phyloP scores from a whole-genome alignment of 78 protist species.

The Chrysochromulina tobinii region DNA sequence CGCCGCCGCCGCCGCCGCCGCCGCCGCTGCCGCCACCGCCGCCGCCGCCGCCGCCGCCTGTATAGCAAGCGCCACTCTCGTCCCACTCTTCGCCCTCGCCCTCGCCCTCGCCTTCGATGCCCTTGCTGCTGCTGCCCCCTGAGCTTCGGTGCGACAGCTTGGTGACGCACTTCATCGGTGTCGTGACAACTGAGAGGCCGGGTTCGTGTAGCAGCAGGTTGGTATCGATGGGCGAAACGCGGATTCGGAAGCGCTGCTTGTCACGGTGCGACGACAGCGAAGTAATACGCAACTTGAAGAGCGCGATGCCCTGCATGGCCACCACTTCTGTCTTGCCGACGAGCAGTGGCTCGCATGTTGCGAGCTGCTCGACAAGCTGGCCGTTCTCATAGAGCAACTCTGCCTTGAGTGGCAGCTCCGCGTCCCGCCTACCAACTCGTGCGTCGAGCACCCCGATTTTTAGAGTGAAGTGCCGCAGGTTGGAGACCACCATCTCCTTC shows the following conservation, averaged over 20 bases:
- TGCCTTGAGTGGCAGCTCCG: constrained; percentile 20
- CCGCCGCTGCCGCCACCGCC: no score
- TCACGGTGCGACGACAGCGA: constrained; percentile 5
- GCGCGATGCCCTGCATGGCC: not conserved
- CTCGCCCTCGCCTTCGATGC: not conserved
- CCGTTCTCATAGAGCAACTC: constrained; percentile 15
- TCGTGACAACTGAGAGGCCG: not conserved
- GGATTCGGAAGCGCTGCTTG: constrained; percentile 14
- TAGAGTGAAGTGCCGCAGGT: constrained; percentile 9
- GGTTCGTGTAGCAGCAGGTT: no score
- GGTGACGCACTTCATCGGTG: constrained; percentile 18
- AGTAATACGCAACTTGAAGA: constrained; percentile 10
- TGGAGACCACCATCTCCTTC: not conserved
- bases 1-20: no score
- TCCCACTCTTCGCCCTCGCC: not conserved
- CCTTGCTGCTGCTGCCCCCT: not conserved
- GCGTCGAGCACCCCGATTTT: not conserved
- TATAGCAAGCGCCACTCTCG: no score
- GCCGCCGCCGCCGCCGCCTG: no score
- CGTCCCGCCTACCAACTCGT: not conserved
- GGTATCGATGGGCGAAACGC: not conserved
- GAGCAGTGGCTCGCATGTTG: not conserved
- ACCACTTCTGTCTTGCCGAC: not conserved
- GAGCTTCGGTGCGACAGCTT: not conserved
- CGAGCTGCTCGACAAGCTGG: constrained; percentile 15